Base-by-base conservation (phyloP, 108 stramenopile species). In the Cyclostephanos tholiformis region DNA sequence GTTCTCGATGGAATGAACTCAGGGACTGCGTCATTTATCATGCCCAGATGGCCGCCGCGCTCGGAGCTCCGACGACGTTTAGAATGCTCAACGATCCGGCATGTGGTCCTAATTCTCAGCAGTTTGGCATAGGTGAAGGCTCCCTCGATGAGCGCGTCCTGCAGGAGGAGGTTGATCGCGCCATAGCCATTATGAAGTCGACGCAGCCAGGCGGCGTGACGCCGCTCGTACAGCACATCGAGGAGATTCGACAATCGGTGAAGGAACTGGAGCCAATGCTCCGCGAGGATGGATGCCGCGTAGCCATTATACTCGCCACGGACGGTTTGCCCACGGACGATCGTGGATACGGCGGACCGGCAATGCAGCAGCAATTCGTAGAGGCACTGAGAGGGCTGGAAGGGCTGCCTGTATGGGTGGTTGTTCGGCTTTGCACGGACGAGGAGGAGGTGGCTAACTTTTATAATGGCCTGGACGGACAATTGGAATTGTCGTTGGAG, bases 371-470 rank as follows among this genome's bases (percentile, higher is more conserved):
- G 36, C 62, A 57, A 44, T 91, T 90, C 63, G 67, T 82, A 10
- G 57, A 81, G 25, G 82, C 85, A 1, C 81, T 97, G 50, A 72
- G 85, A 16, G 70, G 79, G 2, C 69, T 95, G 27, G 89, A 91
- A 41, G 89, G 88, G 8, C 75, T 95, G 6, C 94, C 94, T 0
- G 86, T 94, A 11, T 94, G 92, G 92, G 53, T 95, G 1, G 94
- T 95, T 1, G 79, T 97, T 53, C 83, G 94, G n/a, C 86, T 97
- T 11, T 97, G 96, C 80, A 93, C 92, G 4, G 92, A 95, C 66
- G 90, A 94, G 52, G 92, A 92, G 26, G 41, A 67, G 14, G 89
- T 97, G 26, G 89, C 90, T 0, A 39, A 89, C 4, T 97, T 90
- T 74, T 97, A 91, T 77, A 93, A 95, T 78, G 67, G 85, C 52